Percentiles rank a stretch among this genome's conserved stretches.
Conservation (phyloP, 139 green algal species). For the Chlorella sorokiniana region DNA sequence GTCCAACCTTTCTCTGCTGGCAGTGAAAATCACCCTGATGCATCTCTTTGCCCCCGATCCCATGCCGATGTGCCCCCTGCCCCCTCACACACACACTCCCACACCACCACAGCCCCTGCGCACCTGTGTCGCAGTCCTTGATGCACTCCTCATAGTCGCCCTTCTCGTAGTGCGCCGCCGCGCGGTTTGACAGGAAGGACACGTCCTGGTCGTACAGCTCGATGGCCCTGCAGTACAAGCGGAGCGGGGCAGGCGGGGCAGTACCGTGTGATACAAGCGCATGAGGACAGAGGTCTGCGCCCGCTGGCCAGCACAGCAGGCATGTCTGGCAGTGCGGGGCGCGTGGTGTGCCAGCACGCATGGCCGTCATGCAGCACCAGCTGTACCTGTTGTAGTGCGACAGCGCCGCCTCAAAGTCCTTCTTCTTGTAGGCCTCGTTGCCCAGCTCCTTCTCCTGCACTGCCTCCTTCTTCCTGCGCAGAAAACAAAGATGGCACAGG, state of each 20-base stretch:
- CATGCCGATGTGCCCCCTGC: no score
- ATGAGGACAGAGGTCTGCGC: no score
- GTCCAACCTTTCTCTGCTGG: no score
- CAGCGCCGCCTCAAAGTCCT: constrained; percentile 89
- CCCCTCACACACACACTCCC: neutral
- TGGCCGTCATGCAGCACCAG: neutral
- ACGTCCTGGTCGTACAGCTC: constrained; percentile 91
- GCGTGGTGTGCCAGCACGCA: neutral
- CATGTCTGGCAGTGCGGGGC: neutral
- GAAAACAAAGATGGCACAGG: neutral
- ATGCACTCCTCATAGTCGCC: constrained; percentile 82
- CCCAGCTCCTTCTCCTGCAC: constrained; percentile 86
- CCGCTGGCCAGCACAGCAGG: no score
- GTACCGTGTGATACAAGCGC: no score
- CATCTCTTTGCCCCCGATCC: no score
- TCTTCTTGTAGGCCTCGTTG: constrained; percentile 94
- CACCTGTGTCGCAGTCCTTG: constrained; percentile 84
- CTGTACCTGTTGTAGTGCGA: constrained; percentile 76
- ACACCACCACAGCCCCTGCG: neutral
- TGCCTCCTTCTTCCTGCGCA: constrained; percentile 40
- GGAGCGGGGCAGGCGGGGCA: no score
- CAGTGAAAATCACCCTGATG: no score
- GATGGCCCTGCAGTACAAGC: constrained; percentile 58
- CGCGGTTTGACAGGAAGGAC: constrained; percentile 95
- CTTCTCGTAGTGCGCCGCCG: constrained; percentile 94